phyloP scores from a whole-genome alignment of 2,329 filamentous ascomycete species.

The Microsporum canis region DNA sequence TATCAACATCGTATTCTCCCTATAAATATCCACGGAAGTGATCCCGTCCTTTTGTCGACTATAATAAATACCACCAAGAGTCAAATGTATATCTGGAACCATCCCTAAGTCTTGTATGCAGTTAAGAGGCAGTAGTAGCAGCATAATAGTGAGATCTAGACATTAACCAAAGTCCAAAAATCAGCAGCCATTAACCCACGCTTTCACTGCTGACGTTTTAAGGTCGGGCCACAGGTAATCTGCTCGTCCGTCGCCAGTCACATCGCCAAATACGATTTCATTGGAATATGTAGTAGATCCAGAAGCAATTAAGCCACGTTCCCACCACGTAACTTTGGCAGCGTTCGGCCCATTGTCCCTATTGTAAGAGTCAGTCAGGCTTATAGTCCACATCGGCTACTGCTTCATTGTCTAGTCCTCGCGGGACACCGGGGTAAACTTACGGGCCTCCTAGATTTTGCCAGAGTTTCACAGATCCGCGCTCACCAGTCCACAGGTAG shows the following conservation, averaged over 20 bases:
- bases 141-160: background rate
- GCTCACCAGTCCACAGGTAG: slow-evolving; percentile 1
- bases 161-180: background rate
- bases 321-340: slow-evolving; percentile 4
- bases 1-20: too few species aligned
- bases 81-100: background rate
- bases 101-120: background rate
- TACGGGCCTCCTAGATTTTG: slow-evolving; percentile 4
- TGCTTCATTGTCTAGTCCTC: too few species aligned
- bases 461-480: background rate
- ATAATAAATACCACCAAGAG: background rate
- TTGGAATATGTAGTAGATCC: background rate
- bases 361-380: background rate
- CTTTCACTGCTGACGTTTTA: background rate
- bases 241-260: too few species aligned
- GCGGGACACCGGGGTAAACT: background rate
- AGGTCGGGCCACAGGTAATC: background rate
- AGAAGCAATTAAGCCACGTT: slow-evolving; percentile 1
- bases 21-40: too few species aligned
- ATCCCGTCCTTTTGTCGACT: too few species aligned
- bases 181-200: background rate
- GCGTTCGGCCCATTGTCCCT: slow-evolving; percentile 4
- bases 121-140: background rate
- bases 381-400: too few species aligned
- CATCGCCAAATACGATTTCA: too few species aligned